Percentiles rank a stretch among this genome's conserved stretches.
phyloP scores from a whole-genome alignment of 2,329 filamentous ascomycete genomes.

The Arthrobotrys megalospora region DNA sequence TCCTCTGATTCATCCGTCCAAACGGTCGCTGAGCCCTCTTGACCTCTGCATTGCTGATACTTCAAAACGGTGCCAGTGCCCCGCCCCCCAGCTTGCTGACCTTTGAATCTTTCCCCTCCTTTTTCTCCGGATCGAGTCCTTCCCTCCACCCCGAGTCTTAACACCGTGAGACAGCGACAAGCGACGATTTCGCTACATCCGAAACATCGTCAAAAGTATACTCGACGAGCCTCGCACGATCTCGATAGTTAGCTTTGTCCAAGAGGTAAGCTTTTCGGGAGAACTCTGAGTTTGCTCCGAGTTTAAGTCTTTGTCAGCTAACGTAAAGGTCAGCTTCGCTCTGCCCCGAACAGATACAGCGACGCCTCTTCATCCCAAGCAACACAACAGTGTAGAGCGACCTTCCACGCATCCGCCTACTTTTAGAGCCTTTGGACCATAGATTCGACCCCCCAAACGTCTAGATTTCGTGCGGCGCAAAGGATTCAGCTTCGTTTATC shows the following conservation, averaged over 20 bases:
- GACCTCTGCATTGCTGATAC: slow-evolving; percentile 42
- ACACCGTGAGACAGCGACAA: slow-evolving; percentile 27
- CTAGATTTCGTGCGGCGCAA: not conserved
- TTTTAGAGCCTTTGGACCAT: not conserved
- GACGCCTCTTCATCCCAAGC: slow-evolving; percentile 16
- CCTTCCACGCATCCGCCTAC: not conserved
- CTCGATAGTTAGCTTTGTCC: slow-evolving; percentile 12
- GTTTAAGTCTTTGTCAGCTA: slow-evolving; percentile 56
- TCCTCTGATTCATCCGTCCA: slow-evolving; percentile 42
- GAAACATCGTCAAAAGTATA: slow-evolving; percentile 25
- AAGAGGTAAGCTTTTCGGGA: slow-evolving; percentile 53
- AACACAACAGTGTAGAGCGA: slow-evolving; percentile 38
- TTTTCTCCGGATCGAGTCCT: slow-evolving; percentile 49
- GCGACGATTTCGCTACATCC: slow-evolving; percentile 30
- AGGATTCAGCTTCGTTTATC: not conserved
- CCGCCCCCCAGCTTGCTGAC: slow-evolving; percentile 43
- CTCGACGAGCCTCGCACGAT: slow-evolving; percentile 12
- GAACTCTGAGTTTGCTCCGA: slow-evolving; percentile 31
- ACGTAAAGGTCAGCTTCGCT: slow-evolving; percentile 43
- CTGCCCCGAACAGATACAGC: slow-evolving; percentile 17
- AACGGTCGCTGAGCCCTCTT: slow-evolving; percentile 32
- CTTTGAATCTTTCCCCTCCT: slow-evolving; percentile 43
- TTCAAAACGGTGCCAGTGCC: slow-evolving; percentile 56
- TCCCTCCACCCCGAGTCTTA: slow-evolving; percentile 34
- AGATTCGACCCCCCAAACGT: not conserved